Evolutionary conservation across 148 eudicot genomes (phyloP).

Genomic region (Selenicereus undatus): DNA sequence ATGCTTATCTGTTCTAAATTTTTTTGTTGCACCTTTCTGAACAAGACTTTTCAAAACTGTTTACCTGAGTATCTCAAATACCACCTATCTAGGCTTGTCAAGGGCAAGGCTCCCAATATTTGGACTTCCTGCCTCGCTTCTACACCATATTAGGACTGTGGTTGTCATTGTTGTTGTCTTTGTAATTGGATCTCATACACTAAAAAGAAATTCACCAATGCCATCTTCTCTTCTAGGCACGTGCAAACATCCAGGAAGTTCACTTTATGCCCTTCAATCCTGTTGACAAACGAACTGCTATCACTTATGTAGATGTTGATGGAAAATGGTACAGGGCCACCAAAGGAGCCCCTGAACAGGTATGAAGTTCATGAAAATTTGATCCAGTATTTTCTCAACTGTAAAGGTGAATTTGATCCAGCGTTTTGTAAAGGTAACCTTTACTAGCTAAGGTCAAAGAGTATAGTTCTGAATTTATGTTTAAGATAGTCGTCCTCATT

Average conservation of each 20-base stretch:
- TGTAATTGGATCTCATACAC: too few relatives aligned
- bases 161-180: not conserved
- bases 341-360: constrained; percentile 79
- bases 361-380: constrained; percentile 9
- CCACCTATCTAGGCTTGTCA: not conserved
- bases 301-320: constrained; percentile 58
- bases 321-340: constrained; percentile 67
- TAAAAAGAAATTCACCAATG: not conserved
- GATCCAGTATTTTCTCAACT: not conserved
- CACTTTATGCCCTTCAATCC: constrained; percentile 75
- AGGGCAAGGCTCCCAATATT: too few relatives aligned
- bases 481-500: not conserved
- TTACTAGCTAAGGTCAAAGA: not conserved
- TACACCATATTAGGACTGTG: not conserved
- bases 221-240: constrained; percentile 44
- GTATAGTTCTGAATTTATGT: not conserved
- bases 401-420: not conserved
- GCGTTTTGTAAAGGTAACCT: not conserved
- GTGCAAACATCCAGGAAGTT: constrained; percentile 56
- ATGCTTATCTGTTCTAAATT: not conserved
- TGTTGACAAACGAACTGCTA: constrained; percentile 62
- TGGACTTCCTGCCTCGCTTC: not conserved
- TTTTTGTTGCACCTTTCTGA: not conserved
- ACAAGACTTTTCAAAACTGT: not conserved
- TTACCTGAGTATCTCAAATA: not conserved